These are phyloP conservation scores for Cicer yamashitae DNA, from an alignment of 306 rosid genomes.

Conservation along the genomic window DNA sequence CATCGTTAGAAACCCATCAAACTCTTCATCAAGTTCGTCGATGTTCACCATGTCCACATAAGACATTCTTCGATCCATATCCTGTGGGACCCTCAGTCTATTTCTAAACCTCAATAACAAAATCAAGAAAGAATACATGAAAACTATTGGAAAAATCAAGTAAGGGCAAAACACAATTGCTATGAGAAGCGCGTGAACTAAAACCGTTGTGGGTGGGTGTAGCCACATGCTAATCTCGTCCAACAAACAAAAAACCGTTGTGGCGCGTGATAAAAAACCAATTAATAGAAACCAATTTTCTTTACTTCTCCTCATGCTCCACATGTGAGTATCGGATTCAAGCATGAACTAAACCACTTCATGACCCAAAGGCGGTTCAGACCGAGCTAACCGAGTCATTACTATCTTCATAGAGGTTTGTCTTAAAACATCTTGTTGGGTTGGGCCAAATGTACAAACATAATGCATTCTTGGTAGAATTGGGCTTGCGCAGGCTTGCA, in stretches of 20 bases:
- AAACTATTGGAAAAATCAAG: conserved; percentile 67
- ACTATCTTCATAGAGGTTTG: conserved; percentile 82
- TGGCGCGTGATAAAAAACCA: conserved; percentile 63
- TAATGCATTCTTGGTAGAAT: conserved; percentile 87
- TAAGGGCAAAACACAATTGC: conserved; percentile 68
- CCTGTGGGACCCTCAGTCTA: conserved; percentile 53
- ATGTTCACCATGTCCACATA: conserved; percentile 69
- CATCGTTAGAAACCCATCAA: conserved; percentile 74
- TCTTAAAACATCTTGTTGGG: conserved; percentile 79
- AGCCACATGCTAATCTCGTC: conserved; percentile 77
- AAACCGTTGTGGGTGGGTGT: conserved; percentile 73
- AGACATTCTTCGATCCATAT: conserved; percentile 71
- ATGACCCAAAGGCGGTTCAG: conserved; percentile 80
- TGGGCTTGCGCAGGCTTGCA: conserved; percentile 75
- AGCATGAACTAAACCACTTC: conserved; percentile 85
- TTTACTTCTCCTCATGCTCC: conserved; percentile 91
- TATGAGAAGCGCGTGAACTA: conserved; percentile 60
- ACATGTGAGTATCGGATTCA: conserved; percentile 75
- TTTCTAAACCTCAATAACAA: conserved; percentile 56
- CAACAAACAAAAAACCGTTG: conserved; percentile 59
- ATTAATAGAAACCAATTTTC: conserved; percentile 79
- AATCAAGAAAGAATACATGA: conserved; percentile 77
- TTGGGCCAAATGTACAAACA: conserved; percentile 70
- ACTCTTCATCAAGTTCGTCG: conserved; percentile 88
- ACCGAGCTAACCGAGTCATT: conserved; percentile 68